phyloP scores from a whole-genome alignment of 1,139 yeast genomes.

The Saccharomyces hybrid region DNA sequence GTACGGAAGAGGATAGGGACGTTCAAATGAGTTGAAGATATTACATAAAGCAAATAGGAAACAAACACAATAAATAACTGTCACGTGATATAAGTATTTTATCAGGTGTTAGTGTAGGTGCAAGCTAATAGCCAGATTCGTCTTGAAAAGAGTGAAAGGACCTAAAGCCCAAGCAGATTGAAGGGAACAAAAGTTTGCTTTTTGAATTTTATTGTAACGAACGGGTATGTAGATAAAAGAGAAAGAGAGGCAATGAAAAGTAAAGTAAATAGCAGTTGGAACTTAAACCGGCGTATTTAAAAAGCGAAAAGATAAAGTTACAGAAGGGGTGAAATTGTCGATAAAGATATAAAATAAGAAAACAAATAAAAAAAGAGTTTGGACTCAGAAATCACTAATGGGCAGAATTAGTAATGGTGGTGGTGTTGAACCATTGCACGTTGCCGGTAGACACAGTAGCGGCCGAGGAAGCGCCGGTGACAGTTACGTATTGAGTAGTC shows the following conservation, averaged over 20 bases:
- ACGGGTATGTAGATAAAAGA: not conserved
- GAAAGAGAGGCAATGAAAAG: not conserved
- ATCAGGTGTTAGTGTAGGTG: not conserved
- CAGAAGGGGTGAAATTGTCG: not conserved
- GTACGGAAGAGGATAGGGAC: not conserved
- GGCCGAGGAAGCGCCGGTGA: slow-evolving; percentile 4
- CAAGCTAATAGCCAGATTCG: not conserved
- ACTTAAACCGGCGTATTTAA: not conserved
- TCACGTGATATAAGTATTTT: not conserved
- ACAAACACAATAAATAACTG: not conserved
- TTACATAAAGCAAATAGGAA: not conserved
- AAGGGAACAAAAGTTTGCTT: not conserved
- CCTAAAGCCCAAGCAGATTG: not conserved
- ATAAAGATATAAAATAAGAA: not conserved
- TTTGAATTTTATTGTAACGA: not conserved
- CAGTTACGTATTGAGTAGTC: slow-evolving; percentile 11
- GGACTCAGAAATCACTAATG: not conserved
- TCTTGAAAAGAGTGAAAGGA: too few relatives aligned
- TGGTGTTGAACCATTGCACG: slow-evolving; percentile 10
- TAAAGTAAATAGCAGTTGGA: not conserved
- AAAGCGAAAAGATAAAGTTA: not conserved
- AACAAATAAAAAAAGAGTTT: not conserved
- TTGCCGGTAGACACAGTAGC: not conserved
- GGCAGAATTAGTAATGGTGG: slow-evolving; percentile 5
- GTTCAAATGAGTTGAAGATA: not conserved